Percentiles rank a stretch among this genome's conserved stretches.
phyloP scores from a whole-genome alignment of 106 monocot genomes.

The Xerophyta viscosa region DNA sequence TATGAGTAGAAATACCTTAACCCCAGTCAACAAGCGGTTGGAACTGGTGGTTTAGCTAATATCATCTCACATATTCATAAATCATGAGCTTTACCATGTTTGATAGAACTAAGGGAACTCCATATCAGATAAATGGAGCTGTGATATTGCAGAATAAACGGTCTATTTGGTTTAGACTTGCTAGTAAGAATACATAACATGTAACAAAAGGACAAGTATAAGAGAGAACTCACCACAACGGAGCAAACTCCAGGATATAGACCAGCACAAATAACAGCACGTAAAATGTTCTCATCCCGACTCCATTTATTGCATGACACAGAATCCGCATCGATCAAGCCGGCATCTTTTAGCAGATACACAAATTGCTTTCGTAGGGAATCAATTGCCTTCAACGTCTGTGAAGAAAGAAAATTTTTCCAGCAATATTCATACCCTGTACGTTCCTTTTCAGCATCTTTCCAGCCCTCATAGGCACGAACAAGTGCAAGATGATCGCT shows the following conservation, averaged over 20 bases:
- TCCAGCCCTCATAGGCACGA: conserved; percentile 92
- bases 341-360: conserved; percentile 76
- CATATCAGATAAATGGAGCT: no score
- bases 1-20: no score
- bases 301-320: conserved; percentile 64
- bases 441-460: conserved; percentile 79
- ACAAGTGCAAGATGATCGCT: conserved; percentile 93
- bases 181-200: no score
- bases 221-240: conserved; percentile 59
- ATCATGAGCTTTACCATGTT: no score
- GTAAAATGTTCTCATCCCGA: conserved; percentile 70
- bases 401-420: conserved; percentile 92
- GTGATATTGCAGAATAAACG: no score
- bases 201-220: neutral
- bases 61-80: no score
- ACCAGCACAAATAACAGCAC: conserved; percentile 95
- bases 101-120: no score
- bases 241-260: conserved; percentile 95
- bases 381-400: conserved; percentile 87
- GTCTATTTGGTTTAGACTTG: no score
- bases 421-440: conserved; percentile 94
- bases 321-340: conserved; percentile 55
- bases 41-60: no score
- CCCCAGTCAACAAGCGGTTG: no score
- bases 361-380: conserved; percentile 86